These are phyloP conservation scores for Beta vulgaris DNA, from an alignment of 148 eudicot species.

Conservation along the genomic window DNA sequence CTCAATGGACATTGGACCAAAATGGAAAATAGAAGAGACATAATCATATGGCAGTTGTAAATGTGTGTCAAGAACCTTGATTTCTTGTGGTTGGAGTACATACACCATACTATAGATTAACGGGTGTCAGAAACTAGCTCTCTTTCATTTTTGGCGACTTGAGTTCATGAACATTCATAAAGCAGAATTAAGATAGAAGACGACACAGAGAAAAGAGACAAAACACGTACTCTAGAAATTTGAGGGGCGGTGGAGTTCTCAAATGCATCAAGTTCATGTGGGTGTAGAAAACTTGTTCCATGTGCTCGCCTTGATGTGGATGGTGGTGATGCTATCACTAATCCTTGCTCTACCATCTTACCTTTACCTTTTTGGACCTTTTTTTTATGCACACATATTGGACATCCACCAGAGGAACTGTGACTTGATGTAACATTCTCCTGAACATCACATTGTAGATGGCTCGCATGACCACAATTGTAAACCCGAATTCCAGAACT, in stretches of 20 bases:
- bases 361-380: constrained; percentile 49
- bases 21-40: too few relatives aligned
- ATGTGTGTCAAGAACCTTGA: not conserved
- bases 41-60: not conserved
- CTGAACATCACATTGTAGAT: constrained; percentile 64
- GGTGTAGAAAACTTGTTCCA: constrained; percentile 35
- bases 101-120: not conserved
- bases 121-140: not conserved
- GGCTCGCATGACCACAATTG: constrained; percentile 86
- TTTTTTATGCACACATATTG: constrained; percentile 73
- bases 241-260: constrained; percentile 47
- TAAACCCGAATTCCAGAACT: constrained; percentile 68
- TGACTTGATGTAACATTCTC: constrained; percentile 49
- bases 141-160: not conserved
- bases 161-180: not conserved
- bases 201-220: not conserved
- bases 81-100: not conserved
- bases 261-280: constrained; percentile 55
- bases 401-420: constrained; percentile 63
- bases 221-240: constrained; percentile 61
- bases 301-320: constrained; percentile 42
- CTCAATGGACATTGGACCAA: not conserved
- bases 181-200: not conserved
- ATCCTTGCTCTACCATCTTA: constrained; percentile 55
- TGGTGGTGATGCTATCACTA: constrained; percentile 43